Evolutionary conservation across 208 protist species (phyloP).

Genomic region (Crithidia mellificae): DNA sequence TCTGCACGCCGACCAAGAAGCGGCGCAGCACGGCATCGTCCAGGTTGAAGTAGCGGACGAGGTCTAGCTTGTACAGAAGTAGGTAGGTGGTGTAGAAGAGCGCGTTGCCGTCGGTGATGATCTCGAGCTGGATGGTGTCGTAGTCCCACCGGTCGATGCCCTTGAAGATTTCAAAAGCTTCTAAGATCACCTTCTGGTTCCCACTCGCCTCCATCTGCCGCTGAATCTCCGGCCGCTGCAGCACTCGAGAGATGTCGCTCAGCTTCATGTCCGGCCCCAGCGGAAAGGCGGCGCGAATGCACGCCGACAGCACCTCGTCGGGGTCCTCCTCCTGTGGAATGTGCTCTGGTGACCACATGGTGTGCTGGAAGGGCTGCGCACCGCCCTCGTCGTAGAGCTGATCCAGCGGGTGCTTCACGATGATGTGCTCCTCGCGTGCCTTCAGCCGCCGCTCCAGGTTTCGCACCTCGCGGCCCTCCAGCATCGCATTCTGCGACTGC

Average conservation of each 20-base stretch:
- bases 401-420: conserved; percentile 77
- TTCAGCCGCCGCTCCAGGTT: conserved; percentile 61
- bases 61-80: conserved; percentile 87
- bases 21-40: conserved; percentile 77
- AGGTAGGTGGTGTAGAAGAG: conserved; percentile 89
- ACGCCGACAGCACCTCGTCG: conserved; percentile 53
- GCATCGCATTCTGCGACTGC: conserved; percentile 56
- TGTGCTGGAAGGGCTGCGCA: conserved; percentile 84
- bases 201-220: conserved; percentile 47
- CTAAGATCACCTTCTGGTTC: conserved; percentile 53
- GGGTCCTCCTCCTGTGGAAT: conserved; percentile 72
- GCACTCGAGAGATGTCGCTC: conserved; percentile 50
- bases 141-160: conserved; percentile 90
- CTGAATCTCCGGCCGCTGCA: conserved; percentile 64
- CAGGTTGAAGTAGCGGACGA: conserved; percentile 85
- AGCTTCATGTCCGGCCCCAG: conserved; percentile 45
- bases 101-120: conserved; percentile 85
- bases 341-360: conserved; percentile 61
- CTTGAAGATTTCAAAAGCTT: conserved; percentile 83
- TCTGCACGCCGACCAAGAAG: conserved; percentile 85
- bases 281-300: conserved; percentile 78
- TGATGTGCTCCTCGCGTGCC: conserved; percentile 34
- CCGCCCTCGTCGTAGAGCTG: conserved; percentile 83
- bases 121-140: conserved; percentile 84
- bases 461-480: conserved; percentile 56